A percentile compares a stretch with the other conserved stretches of the same genome.
Conservation (phyloP, 805 yeast species). For the Wickerhamiella kurtzmanii region DNA sequence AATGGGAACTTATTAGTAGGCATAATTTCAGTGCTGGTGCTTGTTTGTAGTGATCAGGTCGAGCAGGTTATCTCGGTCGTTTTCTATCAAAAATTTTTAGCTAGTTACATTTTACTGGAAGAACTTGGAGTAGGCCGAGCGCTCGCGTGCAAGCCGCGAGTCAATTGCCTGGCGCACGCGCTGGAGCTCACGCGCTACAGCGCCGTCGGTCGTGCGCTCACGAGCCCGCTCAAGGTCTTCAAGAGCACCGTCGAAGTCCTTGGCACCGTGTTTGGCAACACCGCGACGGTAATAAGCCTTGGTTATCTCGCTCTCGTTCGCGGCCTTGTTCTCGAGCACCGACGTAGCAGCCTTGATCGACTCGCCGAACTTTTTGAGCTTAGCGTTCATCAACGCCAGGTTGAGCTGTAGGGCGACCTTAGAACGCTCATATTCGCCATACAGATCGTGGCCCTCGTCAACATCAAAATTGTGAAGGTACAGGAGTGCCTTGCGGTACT, state of each 20-base stretch:
- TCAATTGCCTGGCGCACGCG: conserved; percentile 43
- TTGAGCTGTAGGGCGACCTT: conserved; percentile 57
- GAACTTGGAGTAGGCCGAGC: conserved; percentile 31
- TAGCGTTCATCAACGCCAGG: conserved; percentile 60
- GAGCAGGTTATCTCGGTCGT: too few species aligned
- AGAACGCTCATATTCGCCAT: conserved; percentile 36
- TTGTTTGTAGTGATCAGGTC: too few species aligned
- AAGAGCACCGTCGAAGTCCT: conserved; percentile 60
- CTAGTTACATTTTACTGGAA: conserved; percentile 17
- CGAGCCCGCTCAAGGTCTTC: conserved; percentile 53
- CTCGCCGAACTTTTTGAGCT: conserved; percentile 40
- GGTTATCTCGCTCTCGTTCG: conserved; percentile 54
- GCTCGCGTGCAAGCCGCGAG: conserved; percentile 35
- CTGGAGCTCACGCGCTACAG: conserved; percentile 47
- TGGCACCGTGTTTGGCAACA: conserved; percentile 46
- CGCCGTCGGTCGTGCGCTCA: conserved; percentile 57
- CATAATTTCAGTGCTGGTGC: too few species aligned
- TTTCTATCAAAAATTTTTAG: background rate
- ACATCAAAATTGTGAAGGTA: conserved; percentile 66
- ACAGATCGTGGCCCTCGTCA: conserved; percentile 31
- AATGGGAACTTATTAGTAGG: background rate
- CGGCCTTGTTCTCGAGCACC: conserved; percentile 46
- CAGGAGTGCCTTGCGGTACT: conserved; percentile 59
- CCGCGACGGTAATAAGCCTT: conserved; percentile 86
- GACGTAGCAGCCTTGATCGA: conserved; percentile 48